Percentiles rank a stretch among this genome's conserved stretches.
phyloP scores from a whole-genome alignment of 1,284 basidiomycete genomes.

The Coniferiporia sulphurascens region DNA sequence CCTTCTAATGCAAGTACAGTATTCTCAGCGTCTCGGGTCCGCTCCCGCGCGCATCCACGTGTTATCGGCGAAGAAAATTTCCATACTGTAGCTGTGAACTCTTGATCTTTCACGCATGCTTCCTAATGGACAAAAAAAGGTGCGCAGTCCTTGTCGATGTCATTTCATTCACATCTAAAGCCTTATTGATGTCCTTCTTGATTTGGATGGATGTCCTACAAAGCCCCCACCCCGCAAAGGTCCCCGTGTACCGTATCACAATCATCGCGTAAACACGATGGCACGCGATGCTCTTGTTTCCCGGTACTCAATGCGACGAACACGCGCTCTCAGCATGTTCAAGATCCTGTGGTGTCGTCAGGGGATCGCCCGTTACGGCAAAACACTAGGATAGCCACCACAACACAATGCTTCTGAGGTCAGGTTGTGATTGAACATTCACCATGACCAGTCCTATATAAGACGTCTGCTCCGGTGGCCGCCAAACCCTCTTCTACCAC shows the following conservation, averaged over 20 bases:
- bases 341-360: constrained; percentile 15
- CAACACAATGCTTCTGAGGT: not conserved
- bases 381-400: constrained; percentile 2
- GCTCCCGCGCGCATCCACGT: no score
- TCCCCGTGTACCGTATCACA: not conserved
- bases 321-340: constrained; percentile 12
- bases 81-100: not conserved
- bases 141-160: not conserved
- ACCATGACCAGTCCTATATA: constrained; percentile 2
- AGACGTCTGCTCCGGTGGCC: not conserved
- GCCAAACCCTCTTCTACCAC: not conserved
- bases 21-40: not conserved
- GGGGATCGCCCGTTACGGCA: constrained; percentile 12
- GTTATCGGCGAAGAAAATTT: no score
- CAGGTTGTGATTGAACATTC: constrained; percentile 6
- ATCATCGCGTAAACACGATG: constrained; percentile 1
- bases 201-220: not conserved
- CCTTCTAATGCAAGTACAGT: not conserved
- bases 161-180: not conserved
- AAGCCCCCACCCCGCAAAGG: not conserved
- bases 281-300: not conserved
- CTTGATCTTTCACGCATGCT: not conserved
- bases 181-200: not conserved
- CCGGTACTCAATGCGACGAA: constrained; percentile 1
- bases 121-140: not conserved